Evolutionary conservation across 208 protist genomes (phyloP).

Genomic region (Leishmania guyanensis): DNA sequence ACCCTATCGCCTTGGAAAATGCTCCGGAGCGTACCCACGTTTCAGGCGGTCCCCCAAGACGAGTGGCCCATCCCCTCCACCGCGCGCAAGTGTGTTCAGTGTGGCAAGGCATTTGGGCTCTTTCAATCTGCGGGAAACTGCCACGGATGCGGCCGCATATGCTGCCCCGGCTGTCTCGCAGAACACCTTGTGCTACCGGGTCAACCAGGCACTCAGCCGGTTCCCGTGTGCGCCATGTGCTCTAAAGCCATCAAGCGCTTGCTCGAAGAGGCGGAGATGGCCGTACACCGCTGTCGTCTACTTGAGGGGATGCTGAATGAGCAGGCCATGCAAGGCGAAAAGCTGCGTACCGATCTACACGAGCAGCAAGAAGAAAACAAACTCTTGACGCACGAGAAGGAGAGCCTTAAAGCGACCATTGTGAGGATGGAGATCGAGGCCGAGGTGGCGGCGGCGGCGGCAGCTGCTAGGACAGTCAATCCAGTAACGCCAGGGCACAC

Average conservation of each 20-base stretch:
- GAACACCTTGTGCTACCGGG: constrained; percentile 50
- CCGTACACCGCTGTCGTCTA: constrained; percentile 45
- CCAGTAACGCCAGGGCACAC: not conserved
- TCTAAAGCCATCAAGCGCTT: constrained; percentile 38
- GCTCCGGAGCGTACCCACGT: not conserved
- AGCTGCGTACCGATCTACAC: constrained; percentile 38
- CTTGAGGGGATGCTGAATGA: constrained; percentile 59
- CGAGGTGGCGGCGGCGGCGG: constrained; percentile 31
- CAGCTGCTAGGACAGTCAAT: constrained; percentile 1
- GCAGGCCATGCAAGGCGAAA: constrained; percentile 44
- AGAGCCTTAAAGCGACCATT: constrained; percentile 40
- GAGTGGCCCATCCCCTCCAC: constrained; percentile 45
- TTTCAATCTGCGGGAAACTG: constrained; percentile 51
- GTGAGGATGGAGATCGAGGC: constrained; percentile 40
- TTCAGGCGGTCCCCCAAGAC: constrained; percentile 38
- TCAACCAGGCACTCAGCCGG: constrained; percentile 32
- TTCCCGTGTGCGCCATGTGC: constrained; percentile 58
- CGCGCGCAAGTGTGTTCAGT: constrained; percentile 42
- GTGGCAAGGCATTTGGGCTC: constrained; percentile 47
- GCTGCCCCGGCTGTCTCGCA: constrained; percentile 52
- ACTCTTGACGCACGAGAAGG: constrained; percentile 37
- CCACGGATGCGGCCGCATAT: constrained; percentile 57
- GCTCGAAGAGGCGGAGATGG: constrained; percentile 48
- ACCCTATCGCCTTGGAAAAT: not conserved
- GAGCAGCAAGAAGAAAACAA: constrained; percentile 62